Percentiles rank a stretch among this genome's conserved stretches.
Conservation (phyloP, 2,329 filamentous ascomycete genomes). For the Pseudocercospora vitis region DNA sequence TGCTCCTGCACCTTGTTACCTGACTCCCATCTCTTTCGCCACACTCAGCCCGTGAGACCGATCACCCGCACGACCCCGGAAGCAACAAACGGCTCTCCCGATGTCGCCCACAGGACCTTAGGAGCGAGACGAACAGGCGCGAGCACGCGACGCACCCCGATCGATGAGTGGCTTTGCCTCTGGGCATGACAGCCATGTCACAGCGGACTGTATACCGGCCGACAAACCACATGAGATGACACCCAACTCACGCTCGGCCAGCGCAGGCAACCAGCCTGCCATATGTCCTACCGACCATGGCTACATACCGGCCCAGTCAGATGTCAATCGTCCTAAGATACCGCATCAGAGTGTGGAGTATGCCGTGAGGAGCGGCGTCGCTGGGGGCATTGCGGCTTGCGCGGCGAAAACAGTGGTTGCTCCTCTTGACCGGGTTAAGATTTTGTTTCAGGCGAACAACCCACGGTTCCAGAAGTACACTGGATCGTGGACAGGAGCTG, state of each 20-base stretch:
- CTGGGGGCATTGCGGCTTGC: slow-evolving; percentile 87
- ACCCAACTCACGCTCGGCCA: slow-evolving; percentile 22
- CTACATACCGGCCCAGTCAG: slow-evolving; percentile 44
- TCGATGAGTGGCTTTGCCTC: slow-evolving; percentile 32
- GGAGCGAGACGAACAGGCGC: slow-evolving; percentile 10
- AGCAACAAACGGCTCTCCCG: slow-evolving; percentile 13
- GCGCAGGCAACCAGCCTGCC: slow-evolving; percentile 38
- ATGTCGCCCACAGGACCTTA: slow-evolving; percentile 19
- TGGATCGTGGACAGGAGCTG: slow-evolving; percentile 81
- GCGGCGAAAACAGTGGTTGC: slow-evolving; percentile 94
- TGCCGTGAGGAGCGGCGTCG: slow-evolving; percentile 76
- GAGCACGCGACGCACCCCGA: slow-evolving; percentile 14
- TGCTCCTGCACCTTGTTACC: too few relatives aligned
- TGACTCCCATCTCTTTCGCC: neutral
- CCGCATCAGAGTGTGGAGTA: slow-evolving; percentile 80
- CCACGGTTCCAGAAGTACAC: slow-evolving; percentile 92
- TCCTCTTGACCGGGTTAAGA: slow-evolving; percentile 95
- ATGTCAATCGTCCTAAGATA: slow-evolving; percentile 51
- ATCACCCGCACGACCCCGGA: slow-evolving; percentile 4
- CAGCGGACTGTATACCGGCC: slow-evolving; percentile 18
- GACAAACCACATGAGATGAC: slow-evolving; percentile 43
- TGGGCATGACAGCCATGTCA: slow-evolving; percentile 33
- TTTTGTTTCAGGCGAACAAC: slow-evolving; percentile 94
- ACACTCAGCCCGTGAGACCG: neutral
- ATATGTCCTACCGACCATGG: slow-evolving; percentile 55